Base-by-base conservation (phyloP, 805 yeast genomes). In the Pichia rugopelliculosa region DNA sequence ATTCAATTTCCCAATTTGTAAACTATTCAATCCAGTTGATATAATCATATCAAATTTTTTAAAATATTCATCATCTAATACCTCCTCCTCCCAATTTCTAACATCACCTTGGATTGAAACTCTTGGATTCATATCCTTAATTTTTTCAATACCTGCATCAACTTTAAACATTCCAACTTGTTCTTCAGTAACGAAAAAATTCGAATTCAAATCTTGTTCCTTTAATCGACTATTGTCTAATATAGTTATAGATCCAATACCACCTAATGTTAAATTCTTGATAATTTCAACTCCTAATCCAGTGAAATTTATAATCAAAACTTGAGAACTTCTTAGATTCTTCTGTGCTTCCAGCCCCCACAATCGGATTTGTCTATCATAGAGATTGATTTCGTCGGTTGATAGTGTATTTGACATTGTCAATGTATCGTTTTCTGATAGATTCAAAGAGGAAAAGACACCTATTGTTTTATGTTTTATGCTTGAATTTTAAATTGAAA, bases 301-400 rank as follows among this genome's bases (percentile, higher is more conserved):
- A 11, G 90, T 84, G 15, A 88, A 57, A 52, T 85, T 84, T 41
- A 91, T 71, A 39, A 93, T 57, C 40, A 90, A 67, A 5, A 91
- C 73, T 40, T 75, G 76, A 8, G 96, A 82, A 18, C 81, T 76
- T 34, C 93, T 74, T 70, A 91, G 77, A 39, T 80, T 64, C 37
- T 79, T 73, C 63, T 91, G 99, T 4, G 97, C 95, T 27, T 86
- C 95, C 60, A 93, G 72, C 2, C 99, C 99, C 99, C 99, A 91
- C 20, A 91, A 73, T 53, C 99, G 70, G 53, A 91, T 90, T 66
- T 91, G 99, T 50, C 99, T 77, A 65, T 91, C 99, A 61, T 91
- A 91, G 21, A 91, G 74, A 1, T 95, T 96, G 49, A 90, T 79
- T 61, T 90, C 97, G 58, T 89, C 96, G 66, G 45, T 18, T 4